phyloP scores from a whole-genome alignment of 2,329 filamentous ascomycete species.

The Fusarium incarnatum region DNA sequence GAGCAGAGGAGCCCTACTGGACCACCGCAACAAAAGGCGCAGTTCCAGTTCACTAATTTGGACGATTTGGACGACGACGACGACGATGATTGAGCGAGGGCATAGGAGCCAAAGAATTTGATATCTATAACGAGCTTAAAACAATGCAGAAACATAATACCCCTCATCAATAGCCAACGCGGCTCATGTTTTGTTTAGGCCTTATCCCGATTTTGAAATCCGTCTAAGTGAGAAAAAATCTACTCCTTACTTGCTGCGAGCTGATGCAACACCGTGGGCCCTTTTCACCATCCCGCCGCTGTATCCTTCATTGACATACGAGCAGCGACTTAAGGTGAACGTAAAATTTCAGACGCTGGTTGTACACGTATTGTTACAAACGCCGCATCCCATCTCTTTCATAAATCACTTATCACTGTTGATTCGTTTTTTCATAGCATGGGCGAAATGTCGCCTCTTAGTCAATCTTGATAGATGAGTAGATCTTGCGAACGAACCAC shows the following conservation, averaged over 20 bases:
- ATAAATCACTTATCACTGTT: slow-evolving; percentile 34
- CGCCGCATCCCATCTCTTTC: slow-evolving; percentile 34
- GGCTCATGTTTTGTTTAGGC: slow-evolving; percentile 19
- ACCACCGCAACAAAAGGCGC: slow-evolving; percentile 57
- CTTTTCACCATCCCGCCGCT: slow-evolving; percentile 11
- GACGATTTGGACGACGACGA: slow-evolving; percentile 63
- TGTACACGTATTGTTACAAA: slow-evolving; percentile 51
- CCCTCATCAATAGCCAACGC: slow-evolving; percentile 33
- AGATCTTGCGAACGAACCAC: slow-evolving; percentile 94
- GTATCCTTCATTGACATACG: background rate
- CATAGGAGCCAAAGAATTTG: background rate
- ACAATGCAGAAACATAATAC: slow-evolving; percentile 23
- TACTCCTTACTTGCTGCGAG: slow-evolving; percentile 30
- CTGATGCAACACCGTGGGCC: slow-evolving; percentile 15
- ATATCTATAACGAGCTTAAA: slow-evolving; percentile 36
- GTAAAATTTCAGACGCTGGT: slow-evolving; percentile 43
- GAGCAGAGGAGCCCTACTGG: slow-evolving; percentile 44
- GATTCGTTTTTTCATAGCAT: slow-evolving; percentile 12
- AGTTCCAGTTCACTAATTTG: slow-evolving; percentile 67
- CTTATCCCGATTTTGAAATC: slow-evolving; percentile 20
- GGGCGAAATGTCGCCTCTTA: slow-evolving; percentile 54
- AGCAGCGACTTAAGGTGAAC: slow-evolving; percentile 16
- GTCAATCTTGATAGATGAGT: slow-evolving; percentile 98
- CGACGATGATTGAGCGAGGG: slow-evolving; percentile 47
- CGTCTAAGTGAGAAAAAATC: slow-evolving; percentile 36